These are phyloP conservation scores for Yamagishiella unicocca DNA, from an alignment of 139 green algal species.

Conservation along the genomic window DNA sequence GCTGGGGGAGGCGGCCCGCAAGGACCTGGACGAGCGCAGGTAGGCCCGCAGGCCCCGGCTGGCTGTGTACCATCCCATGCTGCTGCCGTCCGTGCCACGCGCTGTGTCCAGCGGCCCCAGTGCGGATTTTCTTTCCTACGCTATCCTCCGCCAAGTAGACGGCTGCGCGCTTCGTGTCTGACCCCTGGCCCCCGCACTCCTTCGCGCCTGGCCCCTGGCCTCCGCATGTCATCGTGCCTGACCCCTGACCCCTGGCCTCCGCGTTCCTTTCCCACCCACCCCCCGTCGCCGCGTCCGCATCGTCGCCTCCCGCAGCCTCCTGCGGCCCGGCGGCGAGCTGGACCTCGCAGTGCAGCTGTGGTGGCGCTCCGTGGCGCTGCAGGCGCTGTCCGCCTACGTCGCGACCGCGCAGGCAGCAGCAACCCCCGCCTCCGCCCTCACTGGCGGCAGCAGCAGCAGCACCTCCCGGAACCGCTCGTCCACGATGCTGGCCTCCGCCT, in stretches of 20 bases:
- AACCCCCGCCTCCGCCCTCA: background rate
- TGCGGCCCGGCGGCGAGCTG: slow-evolving; percentile 57
- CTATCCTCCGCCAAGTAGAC: no score
- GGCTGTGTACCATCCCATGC: no score
- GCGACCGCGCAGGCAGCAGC: background rate
- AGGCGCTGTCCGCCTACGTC: slow-evolving; percentile 75
- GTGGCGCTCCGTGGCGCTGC: slow-evolving; percentile 81
- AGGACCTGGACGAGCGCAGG: slow-evolving; percentile 62
- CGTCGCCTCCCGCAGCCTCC: slow-evolving; percentile 8
- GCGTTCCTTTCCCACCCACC: no score
- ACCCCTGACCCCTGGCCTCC: no score
- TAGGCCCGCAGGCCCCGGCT: background rate
- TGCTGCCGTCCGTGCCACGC: no score
- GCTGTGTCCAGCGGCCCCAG: no score
- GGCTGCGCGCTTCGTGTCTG: no score
- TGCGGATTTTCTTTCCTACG: no score
- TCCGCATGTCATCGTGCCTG: no score
- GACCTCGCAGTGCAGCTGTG: slow-evolving; percentile 78
- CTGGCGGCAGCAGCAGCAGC: background rate
- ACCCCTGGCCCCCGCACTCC: no score
- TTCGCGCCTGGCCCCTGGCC: no score
- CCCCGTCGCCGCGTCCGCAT: no score
- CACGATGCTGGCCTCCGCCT: background rate
- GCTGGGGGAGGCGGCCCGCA: slow-evolving; percentile 58
- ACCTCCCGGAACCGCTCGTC: background rate